Evolutionary conservation across 1,284 basidiomycete species (phyloP), one percentile per base, ranked within the genome.

Genomic region (Sanghuangporus sanghuang): DNA sequence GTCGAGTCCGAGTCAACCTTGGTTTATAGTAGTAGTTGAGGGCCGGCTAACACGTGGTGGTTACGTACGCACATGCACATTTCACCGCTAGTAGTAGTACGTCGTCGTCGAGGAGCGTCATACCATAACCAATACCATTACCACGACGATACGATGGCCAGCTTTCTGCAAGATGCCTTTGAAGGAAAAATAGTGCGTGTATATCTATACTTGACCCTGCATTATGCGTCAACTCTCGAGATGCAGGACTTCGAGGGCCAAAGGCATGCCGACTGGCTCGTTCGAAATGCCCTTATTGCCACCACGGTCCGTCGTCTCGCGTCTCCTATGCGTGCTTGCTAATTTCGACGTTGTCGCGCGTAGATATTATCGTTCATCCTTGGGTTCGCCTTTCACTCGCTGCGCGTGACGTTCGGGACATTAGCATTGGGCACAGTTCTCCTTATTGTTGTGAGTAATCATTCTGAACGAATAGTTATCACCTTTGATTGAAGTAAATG

Each of bases 241-340:
- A 6, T 38, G 12, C 18, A 92, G 89, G 90, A 92, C 71, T 92
- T 90, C 73, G 81, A 85, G 68, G 89, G 89, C 1, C 89, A 92
- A 71, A 81, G 80, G 66, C 71, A 76, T 27, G 84, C 83, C 0
- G 89, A 91, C 64, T 70, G 76, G 58, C 76, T 87, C 36, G 70
- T 79, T 39, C 79, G 79, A 36, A 70, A 82, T 63, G 77, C 76
- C 8, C 66, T 79, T 21, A 68, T 74, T 39, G 71, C 65, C 9
- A 66, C 73, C 3, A 75, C 77, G 6, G 73, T 79, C 21, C 21
- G 62, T 46, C n/a, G 7, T 32, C n/a, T 16, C 4, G n/a, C 44
- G 12, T 35, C 5, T 39, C 8, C 32, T 42, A 32, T 62, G 6
- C 11, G 9, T 18, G 12, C 55, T 57, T 39, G 16, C 44, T n/a